Evolutionary conservation across 2,329 filamentous ascomycete species (phyloP).

Genomic region (Colletotrichum sp.): DNA sequence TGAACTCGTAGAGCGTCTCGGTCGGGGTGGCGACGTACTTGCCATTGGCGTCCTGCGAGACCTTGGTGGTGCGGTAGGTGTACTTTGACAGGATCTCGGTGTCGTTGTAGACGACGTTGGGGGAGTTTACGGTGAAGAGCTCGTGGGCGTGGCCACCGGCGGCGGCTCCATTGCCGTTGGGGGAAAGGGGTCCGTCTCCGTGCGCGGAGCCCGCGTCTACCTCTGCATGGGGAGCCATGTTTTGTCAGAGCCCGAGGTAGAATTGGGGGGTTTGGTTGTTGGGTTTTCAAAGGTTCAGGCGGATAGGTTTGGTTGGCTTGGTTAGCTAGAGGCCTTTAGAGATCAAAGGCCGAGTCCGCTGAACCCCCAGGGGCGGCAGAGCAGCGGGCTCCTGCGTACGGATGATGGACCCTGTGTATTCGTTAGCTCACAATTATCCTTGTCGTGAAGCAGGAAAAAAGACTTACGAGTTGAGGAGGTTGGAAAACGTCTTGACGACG

Average conservation of each 20-base stretch:
- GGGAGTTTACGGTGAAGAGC: constrained; percentile 87
- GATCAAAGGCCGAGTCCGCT: constrained; percentile 63
- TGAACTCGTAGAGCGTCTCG: constrained; percentile 95
- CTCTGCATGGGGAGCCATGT: constrained; percentile 93
- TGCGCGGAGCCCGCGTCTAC: constrained; percentile 59
- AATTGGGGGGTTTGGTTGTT: neutral
- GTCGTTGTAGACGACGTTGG: constrained; percentile 91
- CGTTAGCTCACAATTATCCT: constrained; percentile 21
- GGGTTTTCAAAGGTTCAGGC: constrained; percentile 23
- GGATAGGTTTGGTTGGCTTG: constrained; percentile 33
- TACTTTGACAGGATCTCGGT: constrained; percentile 91
- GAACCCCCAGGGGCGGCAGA: constrained; percentile 85
- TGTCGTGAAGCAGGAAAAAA: too few relatives aligned
- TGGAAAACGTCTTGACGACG: constrained; percentile 96
- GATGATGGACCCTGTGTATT: constrained; percentile 79
- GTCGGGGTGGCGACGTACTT: constrained; percentile 84
- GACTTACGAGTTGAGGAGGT: constrained; percentile 93
- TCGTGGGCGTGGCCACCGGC: constrained; percentile 54
- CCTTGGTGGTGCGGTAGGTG: constrained; percentile 91
- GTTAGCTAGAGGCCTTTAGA: constrained; percentile 46
- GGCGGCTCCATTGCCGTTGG: constrained; percentile 33
- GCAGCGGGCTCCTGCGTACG: constrained; percentile 95
- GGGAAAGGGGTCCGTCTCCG: constrained; percentile 58
- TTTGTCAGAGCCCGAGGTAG: neutral
- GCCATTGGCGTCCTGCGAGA: constrained; percentile 71